phyloP scores from a whole-genome alignment of 805 yeast species.

The Nakazawaea ambrosiae region DNA sequence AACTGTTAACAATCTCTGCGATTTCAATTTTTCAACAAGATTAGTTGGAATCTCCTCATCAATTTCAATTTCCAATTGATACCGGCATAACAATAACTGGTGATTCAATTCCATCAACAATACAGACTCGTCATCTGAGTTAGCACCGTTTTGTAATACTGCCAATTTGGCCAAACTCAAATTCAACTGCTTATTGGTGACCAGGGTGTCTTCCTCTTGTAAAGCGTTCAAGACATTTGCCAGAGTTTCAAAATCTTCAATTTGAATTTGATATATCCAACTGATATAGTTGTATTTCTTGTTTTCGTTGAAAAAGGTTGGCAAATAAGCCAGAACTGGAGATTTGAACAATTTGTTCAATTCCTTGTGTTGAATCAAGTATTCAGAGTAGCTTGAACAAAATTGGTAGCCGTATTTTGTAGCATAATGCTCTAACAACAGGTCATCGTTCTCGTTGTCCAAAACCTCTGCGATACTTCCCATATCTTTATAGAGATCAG shows the following conservation, averaged over 20 bases:
- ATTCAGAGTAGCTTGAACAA: constrained; percentile 56
- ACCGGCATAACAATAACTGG: constrained; percentile 39
- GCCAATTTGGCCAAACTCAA: constrained; percentile 70
- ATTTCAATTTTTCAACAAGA: constrained; percentile 1
- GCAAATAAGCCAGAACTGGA: constrained; percentile 40
- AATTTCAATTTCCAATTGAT: constrained; percentile 26
- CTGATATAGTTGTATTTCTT: constrained; percentile 44
- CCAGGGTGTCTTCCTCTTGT: constrained; percentile 29
- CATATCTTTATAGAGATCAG: constrained; percentile 63
- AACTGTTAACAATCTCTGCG: constrained; percentile 28
- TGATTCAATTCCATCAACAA: constrained; percentile 40
- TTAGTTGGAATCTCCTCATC: not conserved
- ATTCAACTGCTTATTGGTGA: constrained; percentile 44
- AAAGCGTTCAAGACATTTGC: constrained; percentile 37
- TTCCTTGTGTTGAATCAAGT: constrained; percentile 47
- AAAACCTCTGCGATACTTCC: constrained; percentile 51
- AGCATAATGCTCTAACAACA: constrained; percentile 43
- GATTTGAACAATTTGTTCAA: constrained; percentile 47
- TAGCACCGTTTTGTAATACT: constrained; percentile 34
- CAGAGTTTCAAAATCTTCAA: constrained; percentile 43
- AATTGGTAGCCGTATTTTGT: constrained; percentile 59
- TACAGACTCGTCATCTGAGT: constrained; percentile 12
- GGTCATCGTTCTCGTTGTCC: constrained; percentile 21
- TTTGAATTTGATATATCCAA: constrained; percentile 65
- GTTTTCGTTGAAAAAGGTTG: constrained; percentile 42